Percentiles rank a stretch among this genome's conserved stretches.
phyloP scores from a whole-genome alignment of 176 grass and related monocot genomes.

The Raddia distichophylla region DNA sequence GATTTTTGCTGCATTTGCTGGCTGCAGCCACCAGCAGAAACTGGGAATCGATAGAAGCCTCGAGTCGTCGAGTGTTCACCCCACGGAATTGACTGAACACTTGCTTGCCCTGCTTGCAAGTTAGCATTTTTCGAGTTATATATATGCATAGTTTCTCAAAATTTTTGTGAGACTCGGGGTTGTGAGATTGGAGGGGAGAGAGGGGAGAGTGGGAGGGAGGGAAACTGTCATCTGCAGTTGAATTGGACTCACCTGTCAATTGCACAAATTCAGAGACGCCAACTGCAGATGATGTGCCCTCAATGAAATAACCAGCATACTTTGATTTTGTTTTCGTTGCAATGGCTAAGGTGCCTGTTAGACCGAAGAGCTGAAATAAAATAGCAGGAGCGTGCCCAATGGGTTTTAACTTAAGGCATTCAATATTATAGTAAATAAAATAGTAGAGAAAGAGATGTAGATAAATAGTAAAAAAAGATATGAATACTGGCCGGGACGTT shows the following conservation, averaged over 20 bases:
- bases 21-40: neutral
- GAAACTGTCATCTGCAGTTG: no score
- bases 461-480: no score
- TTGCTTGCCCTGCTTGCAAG: neutral
- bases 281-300: no score
- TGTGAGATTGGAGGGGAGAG: no score
- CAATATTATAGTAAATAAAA: no score
- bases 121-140: neutral
- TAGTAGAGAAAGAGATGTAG: no score
- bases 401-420: no score
- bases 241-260: no score
- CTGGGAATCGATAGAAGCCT: neutral
- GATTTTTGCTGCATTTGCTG: neutral
- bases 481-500: no score
- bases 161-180: no score
- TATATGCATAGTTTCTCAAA: neutral
- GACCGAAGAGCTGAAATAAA: neutral
- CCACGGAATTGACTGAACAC: neutral
- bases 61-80: neutral
- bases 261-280: no score
- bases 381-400: neutral
- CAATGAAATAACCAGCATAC: neutral
- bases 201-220: no score
- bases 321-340: neutral
- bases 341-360: slow-evolving; percentile 1